Conservation (phyloP, 441 rosid species). For the Daphne laureola region DNA sequence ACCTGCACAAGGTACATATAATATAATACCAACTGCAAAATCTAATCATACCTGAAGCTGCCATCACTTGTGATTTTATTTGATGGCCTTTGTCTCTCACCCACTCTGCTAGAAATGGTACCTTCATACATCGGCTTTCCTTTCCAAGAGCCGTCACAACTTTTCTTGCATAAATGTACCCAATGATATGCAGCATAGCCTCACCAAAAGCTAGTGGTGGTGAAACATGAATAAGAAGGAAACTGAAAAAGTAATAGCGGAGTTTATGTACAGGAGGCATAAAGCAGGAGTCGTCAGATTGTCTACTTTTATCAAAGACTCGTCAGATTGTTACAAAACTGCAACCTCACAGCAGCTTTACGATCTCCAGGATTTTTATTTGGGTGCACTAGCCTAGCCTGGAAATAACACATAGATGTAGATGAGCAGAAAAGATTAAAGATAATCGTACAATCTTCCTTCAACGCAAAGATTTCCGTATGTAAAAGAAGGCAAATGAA, state of each 20-base stretch:
- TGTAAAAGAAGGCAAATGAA: too few species aligned
- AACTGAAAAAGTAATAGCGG: conserved; percentile 2
- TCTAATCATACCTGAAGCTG: conserved; percentile 60
- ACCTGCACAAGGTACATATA: too few species aligned
- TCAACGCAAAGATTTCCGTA: too few species aligned
- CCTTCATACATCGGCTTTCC: conserved; percentile 72
- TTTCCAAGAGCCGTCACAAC: conserved; percentile 79
- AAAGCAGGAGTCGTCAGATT: too few species aligned
- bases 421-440: too few species aligned
- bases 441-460: too few species aligned
- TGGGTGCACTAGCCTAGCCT: conserved; percentile 86
- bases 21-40: neutral
- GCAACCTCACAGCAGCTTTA: conserved; percentile 76
- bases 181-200: conserved; percentile 85
- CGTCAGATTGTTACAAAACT: conserved; percentile 15
- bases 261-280: too few species aligned
- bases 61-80: conserved; percentile 84
- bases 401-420: neutral
- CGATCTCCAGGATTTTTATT: conserved; percentile 84
- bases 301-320: too few species aligned
- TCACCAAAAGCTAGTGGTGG: conserved; percentile 68
- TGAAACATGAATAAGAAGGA: neutral
- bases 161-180: conserved; percentile 81
- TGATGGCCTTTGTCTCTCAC: conserved; percentile 81
- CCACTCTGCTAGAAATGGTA: conserved; percentile 90